These are phyloP conservation scores for Hygrophoropsis aurantiaca DNA, from an alignment of 768 basidiomycete species.

Conservation along the genomic window DNA sequence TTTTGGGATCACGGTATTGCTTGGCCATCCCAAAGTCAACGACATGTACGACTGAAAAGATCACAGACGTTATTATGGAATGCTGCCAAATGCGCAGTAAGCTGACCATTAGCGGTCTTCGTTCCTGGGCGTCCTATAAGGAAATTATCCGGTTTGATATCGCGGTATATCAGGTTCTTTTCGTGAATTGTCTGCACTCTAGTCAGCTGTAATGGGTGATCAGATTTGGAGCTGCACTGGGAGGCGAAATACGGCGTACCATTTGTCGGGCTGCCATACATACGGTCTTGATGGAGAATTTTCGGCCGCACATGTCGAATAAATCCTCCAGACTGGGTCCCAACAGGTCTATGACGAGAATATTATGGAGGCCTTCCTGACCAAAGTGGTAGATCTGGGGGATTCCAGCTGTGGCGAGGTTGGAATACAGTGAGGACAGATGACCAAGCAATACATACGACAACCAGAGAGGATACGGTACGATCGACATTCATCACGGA, in stretches of 20 bases:
- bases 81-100: conserved; percentile 3
- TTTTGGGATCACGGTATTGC: conserved; percentile 98
- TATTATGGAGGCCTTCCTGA: conserved; percentile 97
- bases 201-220: conserved; percentile 57
- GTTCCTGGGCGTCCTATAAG: conserved; percentile 92
- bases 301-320: conserved; percentile 98
- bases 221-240: conserved; percentile 6
- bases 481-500: conserved; percentile 97
- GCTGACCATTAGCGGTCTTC: conserved; percentile 77
- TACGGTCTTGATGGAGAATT: conserved; percentile 97
- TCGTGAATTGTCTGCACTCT: conserved; percentile 98
- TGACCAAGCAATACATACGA: conserved; percentile 53
- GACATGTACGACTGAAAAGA: conserved; percentile 71
- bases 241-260: conserved; percentile 43
- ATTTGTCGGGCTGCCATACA: conserved; percentile 99
- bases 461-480: conserved; percentile 90
- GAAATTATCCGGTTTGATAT: conserved; percentile 99
- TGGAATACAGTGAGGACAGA: conserved; percentile 8
- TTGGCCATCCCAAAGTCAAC: conserved; percentile 99
- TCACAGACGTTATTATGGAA: background rate
- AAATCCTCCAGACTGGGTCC: conserved; percentile 97
- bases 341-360: conserved; percentile 96
- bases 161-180: conserved; percentile 98
- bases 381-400: conserved; percentile 99
- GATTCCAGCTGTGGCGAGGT: conserved; percentile 71